A percentile compares a stretch with the other conserved stretches of the same genome.
Conservation (phyloP, 495 filamentous ascomycete genomes). For the Extremus antarcticus region DNA sequence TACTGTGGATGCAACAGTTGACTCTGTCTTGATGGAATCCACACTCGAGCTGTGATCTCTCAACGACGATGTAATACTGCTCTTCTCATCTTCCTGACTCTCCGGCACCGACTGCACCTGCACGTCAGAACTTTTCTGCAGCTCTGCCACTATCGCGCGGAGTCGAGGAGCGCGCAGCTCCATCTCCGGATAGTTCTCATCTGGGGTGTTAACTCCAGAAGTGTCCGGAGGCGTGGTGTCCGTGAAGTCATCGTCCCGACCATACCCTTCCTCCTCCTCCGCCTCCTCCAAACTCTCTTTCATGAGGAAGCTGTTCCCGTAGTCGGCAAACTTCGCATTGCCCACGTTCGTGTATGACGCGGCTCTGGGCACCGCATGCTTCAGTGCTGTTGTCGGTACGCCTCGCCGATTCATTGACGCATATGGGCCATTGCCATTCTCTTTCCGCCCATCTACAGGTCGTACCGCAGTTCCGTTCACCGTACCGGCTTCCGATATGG, state of each 20-base stretch:
- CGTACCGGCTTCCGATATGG: no score
- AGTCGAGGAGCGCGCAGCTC: background rate
- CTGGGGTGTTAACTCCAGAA: slow-evolving; percentile 19
- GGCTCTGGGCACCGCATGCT: slow-evolving; percentile 13
- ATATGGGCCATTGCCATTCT: background rate
- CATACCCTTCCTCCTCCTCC: slow-evolving; percentile 4
- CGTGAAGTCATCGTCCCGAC: background rate
- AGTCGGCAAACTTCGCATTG: slow-evolving; percentile 4
- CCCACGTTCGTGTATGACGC: slow-evolving; percentile 21
- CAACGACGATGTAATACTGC: slow-evolving; percentile 3
- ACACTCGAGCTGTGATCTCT: background rate
- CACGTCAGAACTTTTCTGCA: slow-evolving; percentile 17
- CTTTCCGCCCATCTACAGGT: background rate
- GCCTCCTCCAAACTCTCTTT: slow-evolving; percentile 16
- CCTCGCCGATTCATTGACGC: background rate
- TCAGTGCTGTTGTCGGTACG: background rate
- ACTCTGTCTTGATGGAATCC: background rate
- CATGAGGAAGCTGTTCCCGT: background rate
- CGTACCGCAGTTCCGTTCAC: background rate
- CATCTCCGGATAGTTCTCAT: slow-evolving; percentile 6
- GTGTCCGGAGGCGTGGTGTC: slow-evolving; percentile 15
- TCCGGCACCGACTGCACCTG: background rate
- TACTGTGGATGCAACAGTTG: background rate
- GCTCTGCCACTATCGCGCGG: slow-evolving; percentile 11
- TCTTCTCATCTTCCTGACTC: slow-evolving; percentile 4